phyloP scores from a whole-genome alignment of 2,329 filamentous ascomycete genomes.

The Colletotrichum brevisporum region DNA sequence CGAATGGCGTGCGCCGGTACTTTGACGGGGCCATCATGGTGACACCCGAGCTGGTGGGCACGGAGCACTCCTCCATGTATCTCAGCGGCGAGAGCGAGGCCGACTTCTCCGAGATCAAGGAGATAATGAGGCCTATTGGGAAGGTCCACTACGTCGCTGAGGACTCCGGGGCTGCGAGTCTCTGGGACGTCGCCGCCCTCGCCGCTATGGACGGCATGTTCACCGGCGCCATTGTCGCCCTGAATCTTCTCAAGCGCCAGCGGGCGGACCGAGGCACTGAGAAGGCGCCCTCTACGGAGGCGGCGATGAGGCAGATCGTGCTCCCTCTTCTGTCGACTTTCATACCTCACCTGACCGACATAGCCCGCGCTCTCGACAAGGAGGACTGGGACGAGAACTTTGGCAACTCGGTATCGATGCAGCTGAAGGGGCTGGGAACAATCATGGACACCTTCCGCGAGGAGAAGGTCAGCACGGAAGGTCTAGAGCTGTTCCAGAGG shows the following conservation, averaged over 20 bases:
- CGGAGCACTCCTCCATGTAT: conserved; percentile 42
- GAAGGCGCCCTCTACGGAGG: not conserved
- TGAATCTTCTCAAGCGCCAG: conserved; percentile 44
- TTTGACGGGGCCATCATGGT: conserved; percentile 50
- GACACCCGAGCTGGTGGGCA: conserved; percentile 47
- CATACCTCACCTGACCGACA: conserved; percentile 43
- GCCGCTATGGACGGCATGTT: conserved; percentile 49
- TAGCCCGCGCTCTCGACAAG: conserved; percentile 44
- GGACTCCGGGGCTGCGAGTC: conserved; percentile 43
- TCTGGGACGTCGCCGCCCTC: conserved; percentile 46
- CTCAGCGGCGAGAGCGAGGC: conserved; percentile 44
- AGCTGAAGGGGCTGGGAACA: conserved; percentile 43
- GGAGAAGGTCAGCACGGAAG: conserved; percentile 43
- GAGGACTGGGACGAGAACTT: conserved; percentile 44
- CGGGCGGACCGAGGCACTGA: conserved; percentile 30
- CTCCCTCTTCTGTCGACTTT: conserved; percentile 45
- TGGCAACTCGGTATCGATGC: conserved; percentile 48
- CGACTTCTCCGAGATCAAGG: conserved; percentile 16
- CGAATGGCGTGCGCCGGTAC: conserved; percentile 40
- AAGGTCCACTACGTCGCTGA: conserved; percentile 39
- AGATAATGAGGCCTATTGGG: conserved; percentile 43
- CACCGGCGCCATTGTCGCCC: conserved; percentile 44
- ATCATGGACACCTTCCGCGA: conserved; percentile 45
- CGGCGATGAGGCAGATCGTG: conserved; percentile 34
- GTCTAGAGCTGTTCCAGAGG: not conserved